Conservation (phyloP, 2,329 filamentous ascomycete species). For the Fusarium sacchari region DNA sequence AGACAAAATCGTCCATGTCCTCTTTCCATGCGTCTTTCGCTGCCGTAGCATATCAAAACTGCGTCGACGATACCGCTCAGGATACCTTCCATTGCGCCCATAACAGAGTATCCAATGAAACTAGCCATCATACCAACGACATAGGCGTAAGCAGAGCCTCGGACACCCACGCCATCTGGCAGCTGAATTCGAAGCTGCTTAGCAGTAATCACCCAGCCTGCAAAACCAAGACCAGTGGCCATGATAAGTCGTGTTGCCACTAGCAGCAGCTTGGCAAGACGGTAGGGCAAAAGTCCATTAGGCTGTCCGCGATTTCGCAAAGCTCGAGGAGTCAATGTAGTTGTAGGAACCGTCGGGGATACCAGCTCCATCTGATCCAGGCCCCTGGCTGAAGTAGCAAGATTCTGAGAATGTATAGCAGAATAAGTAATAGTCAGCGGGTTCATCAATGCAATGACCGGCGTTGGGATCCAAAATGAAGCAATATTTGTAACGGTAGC, state of each 20-base stretch:
- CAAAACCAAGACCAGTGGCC: constrained; percentile 88
- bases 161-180: constrained; percentile 64
- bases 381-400: constrained; percentile 80
- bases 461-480: constrained; percentile 84
- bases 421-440: constrained; percentile 92
- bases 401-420: constrained; percentile 88
- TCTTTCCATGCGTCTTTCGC: constrained; percentile 77
- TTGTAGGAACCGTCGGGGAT: constrained; percentile 76
- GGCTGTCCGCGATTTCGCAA: constrained; percentile 56
- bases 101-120: constrained; percentile 92
- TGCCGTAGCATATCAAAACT: constrained; percentile 92
- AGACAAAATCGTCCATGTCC: constrained; percentile 84
- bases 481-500: constrained; percentile 75
- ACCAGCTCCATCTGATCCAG: constrained; percentile 86
- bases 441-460: constrained; percentile 87
- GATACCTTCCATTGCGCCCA: constrained; percentile 91
- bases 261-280: constrained; percentile 88
- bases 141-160: constrained; percentile 92
- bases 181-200: constrained; percentile 74
- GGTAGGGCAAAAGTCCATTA: constrained; percentile 80
- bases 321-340: constrained; percentile 70
- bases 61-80: constrained; percentile 88
- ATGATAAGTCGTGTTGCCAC: constrained; percentile 93
- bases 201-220: constrained; percentile 95
- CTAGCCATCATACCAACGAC: constrained; percentile 91